A percentile compares a stretch with the other conserved stretches of the same genome.
phyloP scores from a whole-genome alignment of 208 protist species.

The Acanthamoeba castellanii region DNA sequence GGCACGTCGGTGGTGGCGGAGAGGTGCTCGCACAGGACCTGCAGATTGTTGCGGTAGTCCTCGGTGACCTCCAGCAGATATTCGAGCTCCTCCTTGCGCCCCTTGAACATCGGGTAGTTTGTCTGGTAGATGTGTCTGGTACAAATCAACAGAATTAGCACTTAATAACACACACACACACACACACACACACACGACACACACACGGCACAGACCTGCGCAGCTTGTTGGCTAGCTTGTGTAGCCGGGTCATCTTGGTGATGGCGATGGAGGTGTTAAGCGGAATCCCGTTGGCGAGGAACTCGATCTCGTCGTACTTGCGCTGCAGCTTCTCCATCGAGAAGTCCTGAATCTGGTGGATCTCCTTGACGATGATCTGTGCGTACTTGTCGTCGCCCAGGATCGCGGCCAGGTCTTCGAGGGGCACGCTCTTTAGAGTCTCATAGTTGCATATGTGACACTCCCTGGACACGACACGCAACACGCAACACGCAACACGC shows the following conservation, averaged over 20 bases:
- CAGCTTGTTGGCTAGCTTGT: slow-evolving; percentile 36
- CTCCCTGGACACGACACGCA: background rate
- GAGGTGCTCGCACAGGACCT: slow-evolving; percentile 51
- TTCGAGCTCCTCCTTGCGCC: slow-evolving; percentile 13
- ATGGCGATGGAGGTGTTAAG: slow-evolving; percentile 16
- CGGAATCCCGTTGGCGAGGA: background rate
- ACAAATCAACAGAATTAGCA: background rate
- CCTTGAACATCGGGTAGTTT: slow-evolving; percentile 46
- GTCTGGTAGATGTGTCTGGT: slow-evolving; percentile 41
- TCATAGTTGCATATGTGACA: slow-evolving; percentile 52
- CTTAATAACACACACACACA: background rate
- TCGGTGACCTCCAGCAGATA: slow-evolving; percentile 9
- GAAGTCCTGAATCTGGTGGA: slow-evolving; percentile 2
- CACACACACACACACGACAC: background rate
- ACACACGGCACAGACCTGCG: background rate
- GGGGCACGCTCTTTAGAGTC: slow-evolving; percentile 42
- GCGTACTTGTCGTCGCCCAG: slow-evolving; percentile 47
- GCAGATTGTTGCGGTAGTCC: slow-evolving; percentile 11
- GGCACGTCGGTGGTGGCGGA: slow-evolving; percentile 43
- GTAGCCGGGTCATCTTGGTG: slow-evolving; percentile 24
- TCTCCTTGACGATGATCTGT: slow-evolving; percentile 53
- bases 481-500: background rate
- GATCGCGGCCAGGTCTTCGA: slow-evolving; percentile 16
- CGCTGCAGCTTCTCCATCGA: slow-evolving; percentile 51
- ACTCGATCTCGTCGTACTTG: slow-evolving; percentile 60